Evolutionary conservation across 192 early-diverging fungal species (phyloP).

Genomic region (Cetraspora pellucida): DNA sequence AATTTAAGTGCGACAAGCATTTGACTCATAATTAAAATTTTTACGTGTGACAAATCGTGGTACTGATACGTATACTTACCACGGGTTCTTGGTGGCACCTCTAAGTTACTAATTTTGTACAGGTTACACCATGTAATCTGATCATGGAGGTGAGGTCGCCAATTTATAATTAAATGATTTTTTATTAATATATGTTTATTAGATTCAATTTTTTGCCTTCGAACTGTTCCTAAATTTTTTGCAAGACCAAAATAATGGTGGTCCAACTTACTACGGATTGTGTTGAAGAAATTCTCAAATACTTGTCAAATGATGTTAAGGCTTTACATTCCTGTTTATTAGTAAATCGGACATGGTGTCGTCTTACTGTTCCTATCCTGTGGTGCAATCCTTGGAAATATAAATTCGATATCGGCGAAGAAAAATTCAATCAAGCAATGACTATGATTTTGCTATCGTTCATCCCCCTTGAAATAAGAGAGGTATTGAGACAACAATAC

Average conservation of each 20-base stretch:
- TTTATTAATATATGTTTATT: no score
- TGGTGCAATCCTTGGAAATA: slow-evolving; percentile 3
- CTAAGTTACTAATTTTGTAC: no score
- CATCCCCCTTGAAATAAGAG: not conserved
- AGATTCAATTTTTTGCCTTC: no score
- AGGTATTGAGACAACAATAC: not conserved
- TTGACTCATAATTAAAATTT: no score
- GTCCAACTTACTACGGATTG: not conserved
- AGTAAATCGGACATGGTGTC: slow-evolving; percentile 8
- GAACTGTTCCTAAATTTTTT: no score
- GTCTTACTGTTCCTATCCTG: not conserved
- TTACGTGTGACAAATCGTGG: no score
- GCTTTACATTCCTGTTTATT: not conserved
- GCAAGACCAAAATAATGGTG: not conserved
- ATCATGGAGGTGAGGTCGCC: no score
- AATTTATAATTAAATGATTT: no score
- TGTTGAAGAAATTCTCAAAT: slow-evolving; percentile 1
- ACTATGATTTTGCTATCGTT: not conserved
- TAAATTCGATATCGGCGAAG: not conserved
- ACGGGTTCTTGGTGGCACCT: no score
- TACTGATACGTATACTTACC: no score
- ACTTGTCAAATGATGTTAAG: not conserved
- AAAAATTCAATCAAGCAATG: not conserved
- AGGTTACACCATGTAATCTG: no score
- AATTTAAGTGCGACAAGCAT: no score